These are phyloP conservation scores for Talaromyces funiculosus DNA, from an alignment of 2,329 filamentous ascomycete genomes.

Conservation along the genomic window DNA sequence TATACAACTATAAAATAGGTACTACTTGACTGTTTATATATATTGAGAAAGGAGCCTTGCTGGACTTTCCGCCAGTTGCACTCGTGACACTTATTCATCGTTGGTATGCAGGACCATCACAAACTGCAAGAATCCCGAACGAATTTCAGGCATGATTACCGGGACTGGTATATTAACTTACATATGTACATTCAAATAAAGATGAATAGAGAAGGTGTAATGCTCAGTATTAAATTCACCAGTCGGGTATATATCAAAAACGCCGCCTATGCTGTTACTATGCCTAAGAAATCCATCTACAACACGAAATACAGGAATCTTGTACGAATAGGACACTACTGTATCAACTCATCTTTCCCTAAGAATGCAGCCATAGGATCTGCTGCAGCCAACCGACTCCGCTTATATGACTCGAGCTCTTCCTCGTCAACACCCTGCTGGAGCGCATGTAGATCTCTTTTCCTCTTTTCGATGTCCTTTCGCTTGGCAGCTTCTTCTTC, in stretches of 20 bases:
- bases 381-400: constrained; percentile 64
- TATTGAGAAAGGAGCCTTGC: not conserved
- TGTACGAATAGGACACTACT: constrained; percentile 21
- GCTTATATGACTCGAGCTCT: constrained; percentile 79
- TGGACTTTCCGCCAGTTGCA: no score
- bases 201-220: not conserved
- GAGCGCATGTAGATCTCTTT: constrained; percentile 74
- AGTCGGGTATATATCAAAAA: not conserved
- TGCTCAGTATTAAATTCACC: not conserved
- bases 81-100: not conserved
- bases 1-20: no score
- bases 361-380: constrained; percentile 85
- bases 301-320: not conserved
- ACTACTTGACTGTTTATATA: not conserved
- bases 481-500: constrained; percentile 27
- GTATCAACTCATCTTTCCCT: constrained; percentile 63
- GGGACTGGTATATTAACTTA: not conserved
- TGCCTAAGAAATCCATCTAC: not conserved
- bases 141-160: no score
- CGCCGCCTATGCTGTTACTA: constrained; percentile 1
- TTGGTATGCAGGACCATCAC: not conserved
- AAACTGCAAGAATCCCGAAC: not conserved
- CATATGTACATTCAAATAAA: not conserved
- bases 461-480: constrained; percentile 46
- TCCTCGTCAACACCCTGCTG: constrained; percentile 71